Percentiles rank a stretch among this genome's conserved stretches.
Evolutionary conservation across 306 rosid genomes (phyloP).

Genomic region (Sicyos edulis): DNA sequence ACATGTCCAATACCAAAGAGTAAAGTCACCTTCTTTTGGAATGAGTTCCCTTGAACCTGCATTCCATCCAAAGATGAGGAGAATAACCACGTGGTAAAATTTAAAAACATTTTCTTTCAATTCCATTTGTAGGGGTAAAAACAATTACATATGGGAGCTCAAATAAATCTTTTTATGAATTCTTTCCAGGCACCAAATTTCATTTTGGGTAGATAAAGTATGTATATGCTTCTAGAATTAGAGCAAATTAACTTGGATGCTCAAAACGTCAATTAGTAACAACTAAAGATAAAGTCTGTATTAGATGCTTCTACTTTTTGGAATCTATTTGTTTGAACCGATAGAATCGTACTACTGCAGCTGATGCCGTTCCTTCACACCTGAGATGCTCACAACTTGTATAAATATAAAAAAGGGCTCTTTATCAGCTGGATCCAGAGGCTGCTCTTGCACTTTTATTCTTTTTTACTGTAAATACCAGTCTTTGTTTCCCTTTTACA

Average conservation of each 20-base stretch:
- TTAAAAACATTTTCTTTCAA: constrained; percentile 5
- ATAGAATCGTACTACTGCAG: too few relatives aligned
- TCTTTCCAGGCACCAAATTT: background rate
- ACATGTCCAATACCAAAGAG: constrained; percentile 80
- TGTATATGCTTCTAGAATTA: too few relatives aligned
- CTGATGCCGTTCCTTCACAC: too few relatives aligned
- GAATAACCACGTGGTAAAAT: constrained; percentile 18
- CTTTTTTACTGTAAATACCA: background rate
- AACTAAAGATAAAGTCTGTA: background rate
- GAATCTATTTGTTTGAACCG: background rate
- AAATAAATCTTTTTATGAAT: background rate
- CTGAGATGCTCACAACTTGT: too few relatives aligned
- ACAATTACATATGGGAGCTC: background rate
- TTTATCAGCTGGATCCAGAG: too few relatives aligned
- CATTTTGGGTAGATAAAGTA: background rate
- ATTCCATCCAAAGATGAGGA: constrained; percentile 24
- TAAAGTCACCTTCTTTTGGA: constrained; percentile 74
- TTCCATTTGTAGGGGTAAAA: background rate
- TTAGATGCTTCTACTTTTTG: background rate
- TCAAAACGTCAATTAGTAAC: too few relatives aligned
- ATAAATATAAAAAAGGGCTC: too few relatives aligned
- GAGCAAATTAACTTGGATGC: too few relatives aligned
- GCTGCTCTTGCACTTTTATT: background rate
- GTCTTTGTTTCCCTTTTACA: background rate
- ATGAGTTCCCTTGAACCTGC: constrained; percentile 95